A percentile compares a stretch with the other conserved stretches of the same genome.
These are phyloP conservation scores for Stylonectria norvegica DNA, from an alignment of 2,329 filamentous ascomycete genomes.

Conservation along the genomic window DNA sequence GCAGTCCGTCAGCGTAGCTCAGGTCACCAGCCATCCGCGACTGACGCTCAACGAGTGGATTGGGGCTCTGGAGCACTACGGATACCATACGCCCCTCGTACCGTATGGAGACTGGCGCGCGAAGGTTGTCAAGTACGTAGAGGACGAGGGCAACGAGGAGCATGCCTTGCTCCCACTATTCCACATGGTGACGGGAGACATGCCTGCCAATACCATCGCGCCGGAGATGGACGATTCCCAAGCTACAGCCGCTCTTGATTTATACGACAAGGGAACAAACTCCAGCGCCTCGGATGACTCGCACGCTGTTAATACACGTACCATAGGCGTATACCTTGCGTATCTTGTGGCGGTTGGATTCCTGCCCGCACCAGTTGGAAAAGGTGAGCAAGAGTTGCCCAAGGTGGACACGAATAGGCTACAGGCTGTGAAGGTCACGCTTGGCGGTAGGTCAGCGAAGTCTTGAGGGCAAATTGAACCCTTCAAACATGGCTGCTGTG, in stretches of 20 bases:
- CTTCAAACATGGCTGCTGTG: too few relatives aligned
- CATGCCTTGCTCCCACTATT: constrained; percentile 57
- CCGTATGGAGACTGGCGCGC: constrained; percentile 51
- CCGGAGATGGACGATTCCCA: constrained; percentile 17
- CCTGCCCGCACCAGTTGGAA: constrained; percentile 4
- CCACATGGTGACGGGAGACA: constrained; percentile 61
- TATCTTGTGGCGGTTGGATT: constrained; percentile 25
- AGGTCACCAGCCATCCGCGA: constrained; percentile 77
- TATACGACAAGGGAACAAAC: constrained; percentile 3
- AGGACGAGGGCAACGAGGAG: constrained; percentile 21
- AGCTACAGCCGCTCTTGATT: constrained; percentile 5
- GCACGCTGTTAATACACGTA: constrained; percentile 9
- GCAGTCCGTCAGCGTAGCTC: constrained; percentile 56
- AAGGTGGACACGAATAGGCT: constrained; percentile 49
- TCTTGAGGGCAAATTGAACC: too few relatives aligned
- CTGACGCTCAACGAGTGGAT: constrained; percentile 76
- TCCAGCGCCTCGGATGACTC: constrained; percentile 1
- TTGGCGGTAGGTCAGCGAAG: too few relatives aligned
- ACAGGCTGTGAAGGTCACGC: too few relatives aligned
- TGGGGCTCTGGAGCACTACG: constrained; percentile 66
- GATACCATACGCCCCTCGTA: constrained; percentile 69
- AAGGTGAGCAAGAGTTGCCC: constrained; percentile 50
- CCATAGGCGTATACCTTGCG: constrained; percentile 10
- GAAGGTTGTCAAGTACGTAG: constrained; percentile 26
- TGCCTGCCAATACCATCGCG: constrained; percentile 13